Percentiles rank a stretch among this genome's conserved stretches.
phyloP scores from a whole-genome alignment of 2,329 filamentous ascomycete species.

The Fusarium sp. region DNA sequence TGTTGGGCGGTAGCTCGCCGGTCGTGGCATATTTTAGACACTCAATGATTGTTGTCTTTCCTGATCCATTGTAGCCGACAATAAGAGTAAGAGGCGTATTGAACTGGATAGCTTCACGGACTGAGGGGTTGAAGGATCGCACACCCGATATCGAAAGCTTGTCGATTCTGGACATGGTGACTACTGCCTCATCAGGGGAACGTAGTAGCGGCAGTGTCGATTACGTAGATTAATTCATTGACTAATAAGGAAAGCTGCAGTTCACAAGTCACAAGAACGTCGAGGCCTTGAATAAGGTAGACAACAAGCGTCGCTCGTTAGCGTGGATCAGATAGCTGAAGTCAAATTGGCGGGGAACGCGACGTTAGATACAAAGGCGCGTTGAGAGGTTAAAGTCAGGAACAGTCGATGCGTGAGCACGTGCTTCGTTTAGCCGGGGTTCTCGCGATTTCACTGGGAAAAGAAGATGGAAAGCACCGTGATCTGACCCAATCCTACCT shows the following conservation, averaged over 20 bases:
- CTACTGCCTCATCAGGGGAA: constrained; percentile 21
- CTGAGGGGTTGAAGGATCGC: constrained; percentile 83
- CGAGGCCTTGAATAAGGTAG: not conserved
- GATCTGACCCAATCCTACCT: not conserved
- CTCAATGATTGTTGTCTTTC: constrained; percentile 99
- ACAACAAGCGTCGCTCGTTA: not conserved
- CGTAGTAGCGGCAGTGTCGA: not conserved
- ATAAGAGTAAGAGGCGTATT: constrained; percentile 92
- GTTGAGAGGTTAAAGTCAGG: constrained; percentile 5
- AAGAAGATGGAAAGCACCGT: not conserved
- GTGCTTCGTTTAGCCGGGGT: constrained; percentile 20
- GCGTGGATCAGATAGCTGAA: constrained; percentile 10
- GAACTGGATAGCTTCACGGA: constrained; percentile 83
- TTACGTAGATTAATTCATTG: not conserved
- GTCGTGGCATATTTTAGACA: constrained; percentile 98
- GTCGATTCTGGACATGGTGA: constrained; percentile 79
- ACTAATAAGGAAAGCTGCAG: not conserved
- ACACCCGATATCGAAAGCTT: constrained; percentile 84
- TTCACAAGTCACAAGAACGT: not conserved
- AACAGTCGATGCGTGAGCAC: constrained; percentile 25
- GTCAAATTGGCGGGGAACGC: constrained; percentile 16
- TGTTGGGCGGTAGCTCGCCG: constrained; percentile 91
- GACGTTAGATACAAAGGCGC: constrained; percentile 15
- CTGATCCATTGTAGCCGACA: constrained; percentile 95
- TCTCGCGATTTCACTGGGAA: not conserved